A percentile compares a stretch with the other conserved stretches of the same genome.
Conservation (phyloP, 2,329 filamentous ascomycete genomes). For the Teratosphaeria viscida region DNA sequence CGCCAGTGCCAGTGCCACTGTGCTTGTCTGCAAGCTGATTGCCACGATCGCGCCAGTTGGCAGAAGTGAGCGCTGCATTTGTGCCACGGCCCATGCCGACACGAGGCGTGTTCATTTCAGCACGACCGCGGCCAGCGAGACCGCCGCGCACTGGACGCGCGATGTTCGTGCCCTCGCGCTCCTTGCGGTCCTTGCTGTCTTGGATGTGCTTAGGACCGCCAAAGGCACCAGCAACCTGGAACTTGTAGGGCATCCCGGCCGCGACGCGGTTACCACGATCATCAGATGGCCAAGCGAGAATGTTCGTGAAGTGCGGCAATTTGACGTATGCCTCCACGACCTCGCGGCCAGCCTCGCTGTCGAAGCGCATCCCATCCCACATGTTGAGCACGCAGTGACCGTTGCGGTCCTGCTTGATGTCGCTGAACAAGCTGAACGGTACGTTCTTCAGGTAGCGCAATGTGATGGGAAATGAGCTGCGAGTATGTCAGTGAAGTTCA, state of each 20-base stretch:
- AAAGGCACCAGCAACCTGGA: background rate
- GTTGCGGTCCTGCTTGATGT: constrained; percentile 15
- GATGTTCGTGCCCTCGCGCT: background rate
- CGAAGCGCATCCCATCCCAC: constrained; percentile 25
- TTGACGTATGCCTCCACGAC: constrained; percentile 19
- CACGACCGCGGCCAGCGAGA: background rate
- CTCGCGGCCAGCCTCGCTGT: constrained; percentile 13
- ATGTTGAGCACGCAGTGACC: constrained; percentile 20
- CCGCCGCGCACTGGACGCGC: background rate
- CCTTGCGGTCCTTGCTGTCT: background rate
- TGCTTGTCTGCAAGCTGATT: background rate
- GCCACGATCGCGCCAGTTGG: background rate
- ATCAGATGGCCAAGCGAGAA: constrained; percentile 4
- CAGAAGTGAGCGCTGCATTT: background rate
- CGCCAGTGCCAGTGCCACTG: background rate
- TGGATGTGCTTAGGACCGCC: background rate
- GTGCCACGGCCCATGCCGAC: background rate
- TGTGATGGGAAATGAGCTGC: constrained; percentile 17
- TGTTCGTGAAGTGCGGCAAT: constrained; percentile 9
- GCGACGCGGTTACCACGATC: background rate
- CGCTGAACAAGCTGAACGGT: constrained; percentile 14
- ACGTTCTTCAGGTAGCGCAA: constrained; percentile 24
- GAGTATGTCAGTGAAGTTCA: constrained; percentile 1
- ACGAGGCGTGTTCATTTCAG: background rate
- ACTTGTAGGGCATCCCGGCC: background rate